A percentile compares a stretch with the other conserved stretches of the same genome.
These are phyloP conservation scores for Leucocoprinus sp. DNA, from an alignment of 768 basidiomycete genomes.

Conservation along the genomic window DNA sequence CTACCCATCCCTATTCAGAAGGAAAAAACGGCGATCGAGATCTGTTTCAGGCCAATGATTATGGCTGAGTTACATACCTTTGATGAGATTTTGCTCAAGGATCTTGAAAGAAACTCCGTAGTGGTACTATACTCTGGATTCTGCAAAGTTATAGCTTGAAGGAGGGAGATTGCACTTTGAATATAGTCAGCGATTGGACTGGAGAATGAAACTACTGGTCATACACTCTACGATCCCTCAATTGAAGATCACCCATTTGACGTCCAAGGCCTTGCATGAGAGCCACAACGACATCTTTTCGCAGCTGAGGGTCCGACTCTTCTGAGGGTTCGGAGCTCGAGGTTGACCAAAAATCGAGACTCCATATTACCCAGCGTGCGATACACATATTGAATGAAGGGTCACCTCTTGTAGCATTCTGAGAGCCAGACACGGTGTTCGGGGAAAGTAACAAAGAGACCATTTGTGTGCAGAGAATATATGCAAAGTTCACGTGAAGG, in stretches of 20 bases:
- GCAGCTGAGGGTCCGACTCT: slow-evolving; percentile 29
- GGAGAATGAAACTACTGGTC: slow-evolving; percentile 1
- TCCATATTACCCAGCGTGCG: slow-evolving; percentile 67
- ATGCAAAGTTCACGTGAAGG: slow-evolving; percentile 48
- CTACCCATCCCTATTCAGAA: slow-evolving; percentile 41
- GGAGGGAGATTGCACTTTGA: slow-evolving; percentile 23
- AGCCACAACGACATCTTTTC: slow-evolving; percentile 34
- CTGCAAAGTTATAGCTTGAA: slow-evolving; percentile 32
- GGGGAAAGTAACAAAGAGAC: slow-evolving; percentile 24
- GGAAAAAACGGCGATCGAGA: background rate
- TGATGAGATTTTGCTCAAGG: slow-evolving; percentile 7
- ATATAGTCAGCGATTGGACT: background rate
- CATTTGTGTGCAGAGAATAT: slow-evolving; percentile 39
- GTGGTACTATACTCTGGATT: slow-evolving; percentile 26
- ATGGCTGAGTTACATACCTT: slow-evolving; percentile 7
- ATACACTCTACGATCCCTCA: slow-evolving; percentile 27
- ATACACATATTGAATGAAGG: slow-evolving; percentile 48
- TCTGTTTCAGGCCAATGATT: background rate
- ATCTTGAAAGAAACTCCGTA: slow-evolving; percentile 17
- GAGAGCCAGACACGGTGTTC: background rate
- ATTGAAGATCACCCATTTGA: slow-evolving; percentile 13
- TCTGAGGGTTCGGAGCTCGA: slow-evolving; percentile 6
- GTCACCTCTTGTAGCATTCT: slow-evolving; percentile 19
- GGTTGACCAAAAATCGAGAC: slow-evolving; percentile 31
- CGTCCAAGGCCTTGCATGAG: slow-evolving; percentile 45